Evolutionary conservation across 257 asterid species (phyloP), one percentile per base, ranked within the genome.

Genomic region (Perilla frutescens): DNA sequence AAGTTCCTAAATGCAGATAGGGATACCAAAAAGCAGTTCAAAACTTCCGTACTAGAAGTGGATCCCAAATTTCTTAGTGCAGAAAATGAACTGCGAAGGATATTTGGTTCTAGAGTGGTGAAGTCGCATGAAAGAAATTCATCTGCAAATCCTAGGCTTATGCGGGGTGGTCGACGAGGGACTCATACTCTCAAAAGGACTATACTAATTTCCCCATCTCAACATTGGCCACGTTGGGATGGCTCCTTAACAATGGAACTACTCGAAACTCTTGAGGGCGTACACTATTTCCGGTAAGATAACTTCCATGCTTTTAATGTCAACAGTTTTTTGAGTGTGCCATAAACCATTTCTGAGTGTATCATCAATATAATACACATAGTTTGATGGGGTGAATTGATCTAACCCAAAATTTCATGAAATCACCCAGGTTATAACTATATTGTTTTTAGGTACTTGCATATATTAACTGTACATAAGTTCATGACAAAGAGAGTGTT

Each of bases 181-280:
- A 83, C 50, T 76, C 90, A 88, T 81, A 84, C 29, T 70, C 94
- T 81, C 75, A 90, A 90, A 81, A 88, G 70, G 87, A 89, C 93
- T 69, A 83, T 91, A 49, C 87, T 94, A 79, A 87, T 94, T 81
- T 82, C 91, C 68, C 93, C 96, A 51, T 84, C 96, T 31, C 96
- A 94, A 73, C 93, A 90, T 71, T 94, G 98, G 98, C 93, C 95
- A 13, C 92, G 95, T 53, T 94, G 96, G 96, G 98, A 90, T 85
- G 98, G 98, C 39, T 88, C 96, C 75, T 79, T 94, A 62, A 73
- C 95, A 62, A 91, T 94, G 98, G 96, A 94, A 78, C 89, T 87
- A 76, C 76, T 94, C 77, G 92, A 86, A 73, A 83, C 91, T 51
- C 84, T 64, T 62, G 88, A 86, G 20, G 91, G 87, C 53, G 81